These are phyloP conservation scores for Kodamaea kakaduensis DNA, from an alignment of 805 yeast species.

Conservation along the genomic window DNA sequence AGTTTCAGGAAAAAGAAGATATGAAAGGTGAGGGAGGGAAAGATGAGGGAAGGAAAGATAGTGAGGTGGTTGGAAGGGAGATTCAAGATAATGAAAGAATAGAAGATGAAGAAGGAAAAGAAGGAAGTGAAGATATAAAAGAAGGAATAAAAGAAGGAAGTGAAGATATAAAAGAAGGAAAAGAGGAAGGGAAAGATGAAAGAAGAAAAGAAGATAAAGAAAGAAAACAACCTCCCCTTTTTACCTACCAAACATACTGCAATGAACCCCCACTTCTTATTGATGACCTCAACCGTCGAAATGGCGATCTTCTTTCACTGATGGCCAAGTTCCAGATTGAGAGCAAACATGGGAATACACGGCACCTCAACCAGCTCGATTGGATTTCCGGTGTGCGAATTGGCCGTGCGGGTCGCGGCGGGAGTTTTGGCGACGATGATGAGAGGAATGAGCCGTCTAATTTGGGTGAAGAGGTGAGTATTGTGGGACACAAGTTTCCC, in stretches of 20 bases:
- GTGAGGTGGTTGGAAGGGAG: conserved; percentile 24
- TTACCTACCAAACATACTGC: conserved; percentile 32
- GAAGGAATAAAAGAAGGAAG: conserved; percentile 8
- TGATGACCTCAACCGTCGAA: conserved; percentile 28
- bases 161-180: conserved; percentile 16
- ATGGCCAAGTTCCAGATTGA: conserved; percentile 32
- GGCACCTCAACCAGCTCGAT: conserved; percentile 63
- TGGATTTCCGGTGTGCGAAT: conserved; percentile 94
- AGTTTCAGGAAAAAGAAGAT: conserved; percentile 30
- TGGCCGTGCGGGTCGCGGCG: conserved; percentile 45
- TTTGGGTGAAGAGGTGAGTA: conserved; percentile 87
- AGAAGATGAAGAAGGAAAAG: conserved; percentile 1
- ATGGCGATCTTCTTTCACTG: conserved; percentile 36
- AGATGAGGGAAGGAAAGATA: conserved; percentile 9
- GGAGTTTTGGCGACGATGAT: conserved; percentile 19
- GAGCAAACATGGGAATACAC: conserved; percentile 35
- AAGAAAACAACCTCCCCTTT: conserved; percentile 3
- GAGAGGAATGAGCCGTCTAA: conserved; percentile 47
- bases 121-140: conserved; percentile 25
- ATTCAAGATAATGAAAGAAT: conserved; percentile 12
- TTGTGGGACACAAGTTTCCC: conserved; percentile 85
- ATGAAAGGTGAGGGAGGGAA: conserved; percentile 31
- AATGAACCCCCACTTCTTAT: conserved; percentile 34
- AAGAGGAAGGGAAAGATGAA: conserved; percentile 24
- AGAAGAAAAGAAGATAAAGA: conserved; percentile 3